These are phyloP conservation scores for Isabelozyma gotoi DNA, from an alignment of 805 yeast species.

Conservation along the genomic window DNA sequence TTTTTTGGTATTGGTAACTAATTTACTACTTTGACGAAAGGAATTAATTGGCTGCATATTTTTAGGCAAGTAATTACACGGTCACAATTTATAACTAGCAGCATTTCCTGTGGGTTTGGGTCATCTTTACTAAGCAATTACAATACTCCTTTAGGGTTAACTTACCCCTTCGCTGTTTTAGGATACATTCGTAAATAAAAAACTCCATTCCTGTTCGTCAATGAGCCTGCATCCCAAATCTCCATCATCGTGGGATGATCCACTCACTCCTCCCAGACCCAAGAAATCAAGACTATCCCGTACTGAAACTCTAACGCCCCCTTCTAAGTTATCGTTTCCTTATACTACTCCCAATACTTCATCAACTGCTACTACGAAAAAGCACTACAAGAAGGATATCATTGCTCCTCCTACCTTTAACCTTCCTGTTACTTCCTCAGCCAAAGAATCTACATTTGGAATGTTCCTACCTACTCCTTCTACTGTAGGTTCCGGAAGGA, in stretches of 20 bases:
- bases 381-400: neutral
- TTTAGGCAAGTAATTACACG: no score
- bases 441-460: slow-evolving; percentile 14
- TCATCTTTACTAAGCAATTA: no score
- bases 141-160: no score
- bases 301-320: neutral
- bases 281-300: neutral
- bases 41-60: no score
- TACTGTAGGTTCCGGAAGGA: slow-evolving; percentile 38
- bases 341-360: neutral
- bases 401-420: neutral
- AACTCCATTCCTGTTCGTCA: neutral
- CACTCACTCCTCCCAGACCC: neutral
- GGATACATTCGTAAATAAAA: no score
- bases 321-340: neutral
- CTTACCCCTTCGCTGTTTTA: no score
- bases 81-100: no score
- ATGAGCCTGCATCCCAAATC: neutral
- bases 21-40: no score
- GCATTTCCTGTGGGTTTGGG: no score
- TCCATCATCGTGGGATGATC: neutral
- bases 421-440: neutral
- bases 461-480: slow-evolving; percentile 38
- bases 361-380: neutral
- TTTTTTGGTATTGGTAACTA: no score